These are phyloP conservation scores for Trichaptum fuscoviolaceum DNA, from an alignment of 768 basidiomycete genomes.

Conservation along the genomic window DNA sequence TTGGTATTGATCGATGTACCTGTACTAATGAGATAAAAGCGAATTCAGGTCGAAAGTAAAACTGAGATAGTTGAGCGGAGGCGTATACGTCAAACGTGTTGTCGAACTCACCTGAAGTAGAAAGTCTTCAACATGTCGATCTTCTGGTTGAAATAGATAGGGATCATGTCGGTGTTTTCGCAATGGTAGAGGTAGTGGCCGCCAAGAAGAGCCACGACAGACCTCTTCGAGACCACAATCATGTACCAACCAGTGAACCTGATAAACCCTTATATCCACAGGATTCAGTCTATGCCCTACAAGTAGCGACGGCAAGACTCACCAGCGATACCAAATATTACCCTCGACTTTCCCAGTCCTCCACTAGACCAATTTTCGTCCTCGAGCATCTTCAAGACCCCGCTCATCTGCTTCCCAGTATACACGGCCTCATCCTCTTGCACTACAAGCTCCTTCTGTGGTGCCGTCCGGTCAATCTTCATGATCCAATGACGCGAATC, in stretches of 20 bases:
- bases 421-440: conserved; percentile 84
- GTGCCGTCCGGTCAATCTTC: conserved; percentile 86
- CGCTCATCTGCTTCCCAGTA: conserved; percentile 82
- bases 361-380: conserved; percentile 90
- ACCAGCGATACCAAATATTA: conserved; percentile 85
- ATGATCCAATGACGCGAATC: conserved; percentile 87
- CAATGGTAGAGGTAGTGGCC: conserved; percentile 97
- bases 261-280: conserved; percentile 66
- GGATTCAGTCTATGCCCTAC: not conserved
- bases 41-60: conserved; percentile 97
- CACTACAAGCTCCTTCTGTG: conserved; percentile 66
- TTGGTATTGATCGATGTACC: conserved; percentile 72
- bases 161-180: conserved; percentile 82
- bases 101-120: conserved; percentile 74
- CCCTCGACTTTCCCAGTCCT: conserved; percentile 72
- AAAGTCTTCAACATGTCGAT: conserved; percentile 99
- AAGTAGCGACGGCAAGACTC: conserved; percentile 13
- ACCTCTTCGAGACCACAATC: conserved; percentile 83
- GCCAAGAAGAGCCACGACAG: conserved; percentile 88
- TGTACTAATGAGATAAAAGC: conserved; percentile 19
- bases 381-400: conserved; percentile 90
- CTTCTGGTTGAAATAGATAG: conserved; percentile 75
- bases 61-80: conserved; percentile 31
- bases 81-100: conserved; percentile 9
- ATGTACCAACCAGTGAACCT: conserved; percentile 96